A percentile compares a stretch with the other conserved stretches of the same genome.
These are phyloP conservation scores for Aspergillus saccharolyticus DNA, from an alignment of 495 filamentous ascomycete species.

Conservation along the genomic window DNA sequence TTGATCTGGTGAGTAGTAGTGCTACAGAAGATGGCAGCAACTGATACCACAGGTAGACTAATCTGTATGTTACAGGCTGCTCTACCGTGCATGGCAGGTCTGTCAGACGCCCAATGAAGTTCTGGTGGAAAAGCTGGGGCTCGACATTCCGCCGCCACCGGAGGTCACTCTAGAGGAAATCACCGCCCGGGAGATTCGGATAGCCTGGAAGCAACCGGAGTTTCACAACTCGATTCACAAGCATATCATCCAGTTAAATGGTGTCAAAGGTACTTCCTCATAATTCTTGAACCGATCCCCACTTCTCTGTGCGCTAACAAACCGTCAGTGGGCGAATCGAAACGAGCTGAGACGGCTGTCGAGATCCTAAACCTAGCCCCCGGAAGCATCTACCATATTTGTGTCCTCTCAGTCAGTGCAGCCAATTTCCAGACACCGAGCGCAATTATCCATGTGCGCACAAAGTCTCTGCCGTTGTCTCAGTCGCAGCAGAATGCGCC, in stretches of 20 bases:
- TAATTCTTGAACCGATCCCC: background rate
- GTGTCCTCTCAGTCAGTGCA: conserved; percentile 81
- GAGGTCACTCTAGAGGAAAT: conserved; percentile 90
- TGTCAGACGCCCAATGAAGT: conserved; percentile 85
- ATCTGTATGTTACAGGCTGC: conserved; percentile 54
- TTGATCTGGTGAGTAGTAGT: conserved; percentile 45
- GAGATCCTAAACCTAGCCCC: conserved; percentile 81
- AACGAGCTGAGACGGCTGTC: conserved; percentile 79
- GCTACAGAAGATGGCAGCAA: too few relatives aligned
- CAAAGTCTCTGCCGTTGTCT: conserved; percentile 52
- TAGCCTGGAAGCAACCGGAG: conserved; percentile 84
- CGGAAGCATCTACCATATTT: conserved; percentile 82
- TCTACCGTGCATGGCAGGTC: conserved; percentile 77
- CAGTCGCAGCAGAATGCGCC: conserved; percentile 48
- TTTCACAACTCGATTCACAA: conserved; percentile 73
- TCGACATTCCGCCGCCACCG: conserved; percentile 87
- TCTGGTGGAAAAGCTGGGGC: conserved; percentile 81
- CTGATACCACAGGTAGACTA: background rate
- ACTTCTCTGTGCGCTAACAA: background rate
- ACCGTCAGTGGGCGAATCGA: conserved; percentile 73
- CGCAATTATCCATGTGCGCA: conserved; percentile 74
- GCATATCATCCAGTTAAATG: conserved; percentile 89
- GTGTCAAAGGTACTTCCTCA: conserved; percentile 68
- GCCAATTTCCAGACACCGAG: conserved; percentile 90
- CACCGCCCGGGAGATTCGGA: conserved; percentile 75